Base-by-base conservation (phyloP, 1,284 basidiomycete species). In the Melampsora abietis-canadensis region DNA sequence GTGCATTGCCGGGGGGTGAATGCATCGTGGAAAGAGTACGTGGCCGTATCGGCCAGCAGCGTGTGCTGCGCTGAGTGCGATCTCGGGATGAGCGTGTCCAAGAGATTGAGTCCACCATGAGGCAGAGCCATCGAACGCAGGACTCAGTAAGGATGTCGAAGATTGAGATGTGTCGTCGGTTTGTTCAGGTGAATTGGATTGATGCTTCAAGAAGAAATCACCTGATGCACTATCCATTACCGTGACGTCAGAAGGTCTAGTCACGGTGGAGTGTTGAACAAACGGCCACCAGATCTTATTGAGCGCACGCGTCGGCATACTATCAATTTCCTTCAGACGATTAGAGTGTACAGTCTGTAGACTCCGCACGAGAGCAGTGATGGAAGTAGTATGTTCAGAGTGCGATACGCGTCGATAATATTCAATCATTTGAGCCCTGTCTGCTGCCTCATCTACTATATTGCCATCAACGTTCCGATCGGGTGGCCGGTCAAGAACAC, bases 81-180 rank as follows among this genome's bases (percentile, higher is more conserved):
- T 85, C 0, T 87, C 83, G 0, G 91, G 87, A 75, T 91, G 84
- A 0, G 87, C 89, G 80, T 98, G 95, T 0, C 94, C 94, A 59
- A 97, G 83, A 0, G 90, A 88, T 83, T 98, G 95, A 0, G 95
- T 98, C 92, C 95, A 98, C 95, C 95, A 98, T 17, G 92, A 95
- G 0, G 95, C 94, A 0, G 93, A 95, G 8, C 92, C 90, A 80
- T 97, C 95, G 76, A 94, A 88, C 77, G 91, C 87, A 1, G 90
- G 88, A 57, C 85, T 84, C 6, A 95, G 84, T 34, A 90, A 80
- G 47, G 80, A 80, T 3, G 78, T 76, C 24, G 76, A 44, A 0
- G 62, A 30, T 24, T 70, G 10, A 14, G 87, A 70, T 59, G 75
- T 44, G 19, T 31, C 60, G 47, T 47, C 47, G 68, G 30, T 69